Evolutionary conservation across 140 eudicot species (phyloP).

Genomic region (Erigeron philadelphicus): DNA sequence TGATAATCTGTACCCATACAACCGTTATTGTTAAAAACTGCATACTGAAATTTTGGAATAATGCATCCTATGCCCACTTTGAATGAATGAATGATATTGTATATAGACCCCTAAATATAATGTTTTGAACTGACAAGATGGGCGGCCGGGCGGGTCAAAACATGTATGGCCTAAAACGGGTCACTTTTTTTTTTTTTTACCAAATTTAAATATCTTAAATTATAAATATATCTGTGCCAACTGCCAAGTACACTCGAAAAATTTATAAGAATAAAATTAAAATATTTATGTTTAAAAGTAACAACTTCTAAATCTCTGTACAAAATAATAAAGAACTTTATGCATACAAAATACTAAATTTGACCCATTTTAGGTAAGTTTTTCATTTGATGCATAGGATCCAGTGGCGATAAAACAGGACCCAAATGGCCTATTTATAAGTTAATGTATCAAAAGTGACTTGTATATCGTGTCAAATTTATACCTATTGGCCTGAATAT

Average conservation of each 20-base stretch:
- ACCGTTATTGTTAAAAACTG: not conserved
- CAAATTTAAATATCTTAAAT: not conserved
- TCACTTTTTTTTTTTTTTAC: not conserved
- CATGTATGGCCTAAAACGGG: not conserved
- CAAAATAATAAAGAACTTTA: too few relatives aligned
- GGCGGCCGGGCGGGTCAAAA: not conserved
- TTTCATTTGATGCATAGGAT: too few relatives aligned
- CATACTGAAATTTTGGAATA: not conserved
- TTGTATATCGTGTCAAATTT: too few relatives aligned
- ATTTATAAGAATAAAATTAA: too few relatives aligned
- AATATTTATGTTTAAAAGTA: too few relatives aligned
- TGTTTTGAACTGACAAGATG: not conserved
- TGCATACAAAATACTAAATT: too few relatives aligned
- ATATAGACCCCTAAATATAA: not conserved
- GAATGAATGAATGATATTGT: not conserved
- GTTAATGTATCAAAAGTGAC: too few relatives aligned
- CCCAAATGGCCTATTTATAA: too few relatives aligned
- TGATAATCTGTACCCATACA: conserved; percentile 33
- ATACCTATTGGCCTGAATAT: too few relatives aligned
- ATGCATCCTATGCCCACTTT: not conserved
- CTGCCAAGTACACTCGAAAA: not conserved
- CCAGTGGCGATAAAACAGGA: too few relatives aligned
- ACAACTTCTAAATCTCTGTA: too few relatives aligned
- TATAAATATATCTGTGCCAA: not conserved
- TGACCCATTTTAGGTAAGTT: too few relatives aligned